Evolutionary conservation across 2,329 filamentous ascomycete species (phyloP), one percentile per base, ranked within the genome.

Genomic region (Cadophora sp.): DNA sequence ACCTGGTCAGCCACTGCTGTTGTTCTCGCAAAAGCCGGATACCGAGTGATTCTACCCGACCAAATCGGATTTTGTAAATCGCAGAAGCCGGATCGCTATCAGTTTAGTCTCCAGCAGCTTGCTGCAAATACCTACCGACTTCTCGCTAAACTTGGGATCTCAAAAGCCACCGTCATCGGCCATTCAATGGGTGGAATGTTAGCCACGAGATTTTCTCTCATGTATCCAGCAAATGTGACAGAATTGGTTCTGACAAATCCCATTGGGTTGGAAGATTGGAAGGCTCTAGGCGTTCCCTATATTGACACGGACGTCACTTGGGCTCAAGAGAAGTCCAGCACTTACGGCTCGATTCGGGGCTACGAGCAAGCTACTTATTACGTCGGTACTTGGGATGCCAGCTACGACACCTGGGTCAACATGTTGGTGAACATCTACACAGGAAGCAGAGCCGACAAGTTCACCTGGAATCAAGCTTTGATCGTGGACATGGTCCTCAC

Each of bases 41-140:
- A 84, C 70, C 82, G 84, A 50, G 82, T 86, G 59, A 80, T 87
- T 61, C 76, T 84, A 2, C 82, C 84, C 0, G 85, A 87, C 69
- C 84, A 87, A 68, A 76, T 87, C 56, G 84, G 85, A 67, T 87
- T 85, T 76, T 87, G 84, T 80, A 86, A 86, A 75, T 86, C 83
- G 9, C 80, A 81, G 30, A 87, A 87, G 74, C 83, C 83, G 0
- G 72, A 73, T 1, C 71, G 72, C 14, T 87, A 86, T 73, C 84
- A 86, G 72, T 86, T 84, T 77, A 83, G 79, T 43, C 77, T 86
- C 7, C 79, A 83, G 41, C 84, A 86, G 73, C 76, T 86, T 9
- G 81, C 83, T 1, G 77, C 78, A 69, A 87, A 86, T 77, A 86
- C 83, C 9, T 78, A 80, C 47, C 78, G 77, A n/a, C 76, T 87